phyloP scores from a whole-genome alignment of 768 basidiomycete species.

The Tulasnella sp. region DNA sequence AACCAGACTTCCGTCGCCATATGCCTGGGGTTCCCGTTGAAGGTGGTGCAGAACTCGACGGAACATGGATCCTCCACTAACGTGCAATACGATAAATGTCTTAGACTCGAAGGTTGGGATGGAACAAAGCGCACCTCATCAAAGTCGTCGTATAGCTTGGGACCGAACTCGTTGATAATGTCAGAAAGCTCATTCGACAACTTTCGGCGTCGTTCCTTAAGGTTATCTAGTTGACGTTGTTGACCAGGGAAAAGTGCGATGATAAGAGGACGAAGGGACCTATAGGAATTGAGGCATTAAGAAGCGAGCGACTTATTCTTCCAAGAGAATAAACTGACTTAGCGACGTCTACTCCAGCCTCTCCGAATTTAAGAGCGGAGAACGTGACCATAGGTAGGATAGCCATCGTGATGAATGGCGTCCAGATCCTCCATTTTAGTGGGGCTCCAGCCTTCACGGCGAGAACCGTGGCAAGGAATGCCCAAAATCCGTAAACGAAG shows the following conservation, averaged over 20 bases:
- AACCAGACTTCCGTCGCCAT: conserved; percentile 66
- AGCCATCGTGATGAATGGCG: conserved; percentile 65
- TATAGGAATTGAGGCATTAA: conserved; percentile 31
- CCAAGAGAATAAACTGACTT: conserved; percentile 48
- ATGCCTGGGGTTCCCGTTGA: conserved; percentile 62
- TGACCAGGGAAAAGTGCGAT: conserved; percentile 84
- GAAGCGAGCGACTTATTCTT: too few species aligned
- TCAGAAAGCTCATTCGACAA: conserved; percentile 77
- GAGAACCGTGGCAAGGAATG: conserved; percentile 60
- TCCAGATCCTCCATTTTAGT: conserved; percentile 51
- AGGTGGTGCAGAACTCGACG: conserved; percentile 75
- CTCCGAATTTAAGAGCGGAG: conserved; percentile 92
- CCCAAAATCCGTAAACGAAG: conserved; percentile 73
- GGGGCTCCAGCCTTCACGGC: conserved; percentile 57
- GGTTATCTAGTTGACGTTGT: conserved; percentile 61
- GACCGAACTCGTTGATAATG: conserved; percentile 80
- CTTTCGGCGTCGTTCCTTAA: conserved; percentile 59
- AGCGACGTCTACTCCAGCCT: conserved; percentile 93
- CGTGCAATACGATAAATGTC: conserved; percentile 7
- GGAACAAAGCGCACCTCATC: conserved; percentile 43
- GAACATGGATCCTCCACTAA: conserved; percentile 69
- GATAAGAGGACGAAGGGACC: conserved; percentile 81
- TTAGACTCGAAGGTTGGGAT: neutral
- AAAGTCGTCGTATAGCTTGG: conserved; percentile 78
- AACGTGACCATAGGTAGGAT: conserved; percentile 81